Evolutionary conservation across 495 filamentous ascomycete genomes (phyloP), one percentile per base, ranked within the genome.

Genomic region (Hapsidospora chrysogenum): DNA sequence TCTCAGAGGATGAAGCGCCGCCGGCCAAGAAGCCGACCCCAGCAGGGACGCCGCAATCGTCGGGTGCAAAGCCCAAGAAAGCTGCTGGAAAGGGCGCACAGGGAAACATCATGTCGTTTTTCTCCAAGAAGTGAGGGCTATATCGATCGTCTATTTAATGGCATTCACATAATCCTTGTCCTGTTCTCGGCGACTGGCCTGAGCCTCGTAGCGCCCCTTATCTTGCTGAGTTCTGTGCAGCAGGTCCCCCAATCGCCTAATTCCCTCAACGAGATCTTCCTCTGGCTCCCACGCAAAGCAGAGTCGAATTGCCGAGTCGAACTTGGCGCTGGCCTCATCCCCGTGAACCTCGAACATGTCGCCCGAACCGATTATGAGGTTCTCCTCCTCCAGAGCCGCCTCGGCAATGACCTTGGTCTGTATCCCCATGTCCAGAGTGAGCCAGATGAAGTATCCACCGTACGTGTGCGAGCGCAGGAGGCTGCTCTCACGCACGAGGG

Each of bases 21-120:
- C 80, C 77, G 51, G 63, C 70, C 25, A 78, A 42, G 51, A 54
- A 40, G 35, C 35, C 41, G 31, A 53, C 52, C 31, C 49, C 37
- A 30, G 45, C 42, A 17, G 27, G 37, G 18, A 50, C 48, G 30
- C 15, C 42, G 16, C 44, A 47, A 29, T 31, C 53, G 0, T 45
- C 44, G 23, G 40, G 40, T 9, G 33, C 52, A 13, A 70, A 68
- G 48, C 44, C 39, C 32, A 83, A 74, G 56, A 82, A 82, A 56
- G 51, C 51, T 3, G 66, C 60, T 4, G 57, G 51, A 10, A 81
- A 78, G 44, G 50, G 66, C 7, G 25, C 73, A 17, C 81, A 92
- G 47, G 85, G 87, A 8, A 93, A 71, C 54, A 93, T 95, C 48
- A 92, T 83, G 82, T 80, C 76, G 2, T 96, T 93, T 57, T 94